Percentiles rank a stretch among this genome's conserved stretches.
phyloP scores from a whole-genome alignment of 129 eudicot genomes.

The Saposhnikovia divaricata region DNA sequence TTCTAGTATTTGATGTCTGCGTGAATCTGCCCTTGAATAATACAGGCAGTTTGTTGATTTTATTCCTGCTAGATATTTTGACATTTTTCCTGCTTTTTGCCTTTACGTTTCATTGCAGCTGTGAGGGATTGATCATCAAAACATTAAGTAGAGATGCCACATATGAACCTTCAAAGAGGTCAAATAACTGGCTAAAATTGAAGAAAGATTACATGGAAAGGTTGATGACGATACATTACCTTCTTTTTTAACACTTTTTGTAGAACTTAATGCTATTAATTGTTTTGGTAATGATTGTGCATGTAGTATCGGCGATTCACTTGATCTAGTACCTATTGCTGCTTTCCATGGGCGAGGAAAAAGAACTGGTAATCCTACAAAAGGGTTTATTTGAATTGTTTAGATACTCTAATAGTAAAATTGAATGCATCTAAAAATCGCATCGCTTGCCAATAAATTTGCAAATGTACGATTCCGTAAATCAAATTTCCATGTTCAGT shows the following conservation, averaged over 20 bases:
- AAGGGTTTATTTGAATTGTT: neutral
- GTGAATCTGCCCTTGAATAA: neutral
- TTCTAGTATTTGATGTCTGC: neutral
- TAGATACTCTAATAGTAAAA: neutral
- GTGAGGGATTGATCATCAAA: constrained; percentile 90
- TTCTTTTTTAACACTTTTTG: neutral
- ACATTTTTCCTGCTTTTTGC: neutral
- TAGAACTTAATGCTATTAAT: neutral
- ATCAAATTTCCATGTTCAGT: neutral
- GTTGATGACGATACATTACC: constrained; percentile 20
- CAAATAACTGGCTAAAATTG: constrained; percentile 88
- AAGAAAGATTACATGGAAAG: constrained; percentile 95
- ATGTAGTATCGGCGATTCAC: constrained; percentile 83
- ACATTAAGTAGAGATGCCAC: constrained; percentile 79
- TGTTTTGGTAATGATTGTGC: constrained; percentile 9
- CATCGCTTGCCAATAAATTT: neutral
- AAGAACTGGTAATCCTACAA: constrained; percentile 48
- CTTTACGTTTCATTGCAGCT: constrained; percentile 32
- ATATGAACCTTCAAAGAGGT: constrained; percentile 88
- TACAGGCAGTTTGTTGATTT: neutral
- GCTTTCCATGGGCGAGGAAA: constrained; percentile 94
- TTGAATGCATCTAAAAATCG: neutral
- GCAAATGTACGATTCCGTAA: neutral
- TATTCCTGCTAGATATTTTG: neutral
- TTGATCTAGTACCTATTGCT: constrained; percentile 90